These are phyloP conservation scores for Onygenales sp. DNA, from an alignment of 2,329 filamentous ascomycete genomes.

Conservation along the genomic window DNA sequence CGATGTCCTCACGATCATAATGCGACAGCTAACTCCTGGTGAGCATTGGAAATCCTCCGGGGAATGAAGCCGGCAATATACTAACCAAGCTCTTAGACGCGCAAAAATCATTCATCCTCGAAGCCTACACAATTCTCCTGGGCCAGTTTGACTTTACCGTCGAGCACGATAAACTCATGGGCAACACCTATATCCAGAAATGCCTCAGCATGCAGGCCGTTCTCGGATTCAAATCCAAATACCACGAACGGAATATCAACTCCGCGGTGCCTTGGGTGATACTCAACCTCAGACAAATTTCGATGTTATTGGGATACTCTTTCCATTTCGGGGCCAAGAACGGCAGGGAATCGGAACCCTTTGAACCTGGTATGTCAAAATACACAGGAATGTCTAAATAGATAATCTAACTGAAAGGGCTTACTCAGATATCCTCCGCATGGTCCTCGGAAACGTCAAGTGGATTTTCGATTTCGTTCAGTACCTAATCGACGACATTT, in stretches of 20 bases:
- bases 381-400: not conserved
- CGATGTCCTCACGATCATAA: slow-evolving; percentile 59
- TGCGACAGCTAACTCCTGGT: slow-evolving; percentile 40
- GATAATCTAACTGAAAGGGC: not conserved
- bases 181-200: slow-evolving; percentile 63
- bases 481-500: slow-evolving; percentile 47
- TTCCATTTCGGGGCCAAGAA: slow-evolving; percentile 53
- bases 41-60: slow-evolving; percentile 14
- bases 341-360: slow-evolving; percentile 29
- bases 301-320: slow-evolving; percentile 54
- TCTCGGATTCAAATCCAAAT: slow-evolving; percentile 61
- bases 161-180: slow-evolving; percentile 65
- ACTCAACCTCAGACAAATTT: slow-evolving; percentile 62
- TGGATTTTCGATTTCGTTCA: slow-evolving; percentile 64
- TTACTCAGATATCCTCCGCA: slow-evolving; percentile 56
- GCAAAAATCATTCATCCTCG: slow-evolving; percentile 52
- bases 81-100: slow-evolving; percentile 39
- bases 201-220: slow-evolving; percentile 72
- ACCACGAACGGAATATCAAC: slow-evolving; percentile 51
- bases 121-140: slow-evolving; percentile 60
- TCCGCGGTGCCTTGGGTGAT: slow-evolving; percentile 68
- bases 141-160: slow-evolving; percentile 73
- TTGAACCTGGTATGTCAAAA: slow-evolving; percentile 48
- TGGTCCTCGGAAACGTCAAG: slow-evolving; percentile 62
- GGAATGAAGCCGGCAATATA: not conserved